These are phyloP conservation scores for Didymella pinodella DNA, from an alignment of 2,329 filamentous ascomycete genomes.

Conservation along the genomic window DNA sequence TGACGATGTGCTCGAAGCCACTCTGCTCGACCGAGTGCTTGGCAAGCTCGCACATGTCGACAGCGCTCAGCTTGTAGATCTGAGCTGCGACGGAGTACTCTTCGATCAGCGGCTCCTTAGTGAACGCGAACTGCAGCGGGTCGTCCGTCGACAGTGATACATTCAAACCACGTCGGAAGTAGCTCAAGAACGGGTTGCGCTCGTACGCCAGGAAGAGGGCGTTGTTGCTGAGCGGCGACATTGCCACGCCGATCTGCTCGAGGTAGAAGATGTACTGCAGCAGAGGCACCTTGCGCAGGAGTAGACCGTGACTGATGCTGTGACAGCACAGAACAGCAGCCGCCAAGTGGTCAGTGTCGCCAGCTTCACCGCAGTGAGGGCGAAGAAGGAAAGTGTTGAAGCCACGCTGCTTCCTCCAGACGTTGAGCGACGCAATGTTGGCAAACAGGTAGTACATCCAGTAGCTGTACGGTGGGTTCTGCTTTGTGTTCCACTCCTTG, in stretches of 20 bases:
- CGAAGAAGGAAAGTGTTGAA: slow-evolving; percentile 96
- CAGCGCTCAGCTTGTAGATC: slow-evolving; percentile 95
- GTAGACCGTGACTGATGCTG: slow-evolving; percentile 93
- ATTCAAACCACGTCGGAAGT: slow-evolving; percentile 93
- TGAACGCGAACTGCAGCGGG: slow-evolving; percentile 96
- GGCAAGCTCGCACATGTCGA: slow-evolving; percentile 98
- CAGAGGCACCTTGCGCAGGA: slow-evolving; percentile 91
- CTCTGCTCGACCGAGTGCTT: slow-evolving; percentile 96
- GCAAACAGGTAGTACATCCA: slow-evolving; percentile 98
- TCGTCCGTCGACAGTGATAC: slow-evolving; percentile 97
- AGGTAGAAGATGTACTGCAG: slow-evolving; percentile 98
- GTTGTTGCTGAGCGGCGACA: slow-evolving; percentile 99
- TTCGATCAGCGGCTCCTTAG: slow-evolving; percentile 96
- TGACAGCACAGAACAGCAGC: slow-evolving; percentile 91
- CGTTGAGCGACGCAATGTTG: slow-evolving; percentile 91
- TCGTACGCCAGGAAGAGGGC: slow-evolving; percentile 96
- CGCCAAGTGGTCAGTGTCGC: slow-evolving; percentile 94
- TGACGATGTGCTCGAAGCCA: slow-evolving; percentile 88
- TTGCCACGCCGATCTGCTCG: slow-evolving; percentile 96
- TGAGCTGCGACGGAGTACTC: slow-evolving; percentile 98
- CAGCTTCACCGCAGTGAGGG: slow-evolving; percentile 95
- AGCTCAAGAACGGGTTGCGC: slow-evolving; percentile 93
- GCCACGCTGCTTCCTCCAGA: slow-evolving; percentile 86
- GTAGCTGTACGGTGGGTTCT: slow-evolving; percentile 98
- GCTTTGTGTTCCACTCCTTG: slow-evolving; percentile 85